Base-by-base conservation (phyloP, 805 yeast species). In the Candida sphagnicola region DNA sequence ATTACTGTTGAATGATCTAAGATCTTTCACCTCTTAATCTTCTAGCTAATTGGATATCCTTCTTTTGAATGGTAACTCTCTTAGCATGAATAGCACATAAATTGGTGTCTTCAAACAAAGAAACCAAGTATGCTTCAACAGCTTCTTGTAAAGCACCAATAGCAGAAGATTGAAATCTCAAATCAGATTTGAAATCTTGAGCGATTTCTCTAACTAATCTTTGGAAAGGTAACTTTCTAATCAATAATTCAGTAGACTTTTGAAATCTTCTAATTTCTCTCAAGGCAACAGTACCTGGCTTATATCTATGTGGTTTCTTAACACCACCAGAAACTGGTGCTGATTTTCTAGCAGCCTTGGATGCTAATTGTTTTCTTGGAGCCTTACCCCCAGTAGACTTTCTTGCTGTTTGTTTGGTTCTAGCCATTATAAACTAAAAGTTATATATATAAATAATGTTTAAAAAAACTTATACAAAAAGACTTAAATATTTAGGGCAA, bases 71-170 rank as follows among this genome's bases (percentile, higher is more conserved):
- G 50, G 99, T 91, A 56, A 91, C 98, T 75, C 99, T 85, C 82
- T 93, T 91, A 60, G 98, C 99, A 72, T 91, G 99, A 54, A 89
- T 87, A 50, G 98, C 97, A 75, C 97, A 93, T 75, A 91, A 79
- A 77, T 90, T 91, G 51, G 98, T 93, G 70, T 93, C 98, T 77
- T 91, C 98, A 56, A 91, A 93, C 60, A 91, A 72, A 45, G 96
- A 87, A 39, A 91, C 96, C 57, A 93, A 77, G 79, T 89, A 93
- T 60, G 97, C 97, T 77, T 91, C 99, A 47, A 91, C 96, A 48
- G 98, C 90, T 74, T 93, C 99, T 71, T 91, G 99, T 57, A 91
- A 76, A 53, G 99, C 99, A 72, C 95, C 90, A 51, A 91, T 85
- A 51, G 99, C 99, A 51, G 95, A 85, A 41, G 96, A 85, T 70